Base-by-base conservation (phyloP, 345 rosid species). In the Moricandia arvensis region DNA sequence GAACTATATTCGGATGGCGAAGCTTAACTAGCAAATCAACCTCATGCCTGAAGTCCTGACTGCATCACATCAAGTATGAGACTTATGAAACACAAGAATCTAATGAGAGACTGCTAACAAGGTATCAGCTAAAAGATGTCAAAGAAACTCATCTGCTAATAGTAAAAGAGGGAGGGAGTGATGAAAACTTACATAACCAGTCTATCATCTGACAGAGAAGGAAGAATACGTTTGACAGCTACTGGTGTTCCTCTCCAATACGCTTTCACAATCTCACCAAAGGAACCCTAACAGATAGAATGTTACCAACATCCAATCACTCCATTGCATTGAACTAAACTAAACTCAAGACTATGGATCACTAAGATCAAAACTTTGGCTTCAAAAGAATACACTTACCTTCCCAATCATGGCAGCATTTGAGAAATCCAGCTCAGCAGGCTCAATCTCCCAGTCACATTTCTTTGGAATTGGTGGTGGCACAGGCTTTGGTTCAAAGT, bases 1-100 rank as follows among this genome's bases (percentile, higher is more conserved):
- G 99, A 64, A 95, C 98, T 80, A 92, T 86, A 79, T 95, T 95
- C n/a, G 99, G 99, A 82, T 95, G 99, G 45, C 99, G 94, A 84
- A 95, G 98, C 88, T 95, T 92, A 77, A 95, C 98, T 62, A 95
- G 90, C 83, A 95, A 85, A 79, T 88, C 89, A 76, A 92, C 97
- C 84, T 95, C 99, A 80, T 92, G 99, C 83, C 99, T 91, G 86
- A 95, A 95, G 84, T 95, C 99, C 86, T 92, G 98, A 75, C 99
- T 95, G 97, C 69, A 80, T 67, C 74, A 63, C 11, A 74, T 1
- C 21, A 69, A 45, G 34, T 30, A 63, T 13, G 26, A 45, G 65
- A 47, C 53, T n/a, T n/a, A n/a, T n/a, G n/a, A n/a, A n/a, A 49
- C 63, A 66, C 34, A 59, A 58, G 8, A 65, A 43, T 63, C 49